Conservation (phyloP, 1,284 basidiomycete species). For the Ceratobasidium sp. region DNA sequence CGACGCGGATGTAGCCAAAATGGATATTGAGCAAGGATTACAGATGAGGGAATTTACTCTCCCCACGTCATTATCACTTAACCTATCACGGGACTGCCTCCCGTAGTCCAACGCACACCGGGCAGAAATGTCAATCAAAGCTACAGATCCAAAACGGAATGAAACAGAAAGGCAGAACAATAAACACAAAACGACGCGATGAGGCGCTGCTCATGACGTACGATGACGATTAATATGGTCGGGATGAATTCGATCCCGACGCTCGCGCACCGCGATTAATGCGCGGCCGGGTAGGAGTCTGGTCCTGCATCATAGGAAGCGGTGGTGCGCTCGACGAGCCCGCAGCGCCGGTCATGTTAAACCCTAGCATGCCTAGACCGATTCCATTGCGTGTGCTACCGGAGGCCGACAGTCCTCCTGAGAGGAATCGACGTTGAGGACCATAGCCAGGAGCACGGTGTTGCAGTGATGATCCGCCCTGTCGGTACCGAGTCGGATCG, state of each 20-base stretch:
- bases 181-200: constrained; percentile 11
- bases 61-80: not conserved
- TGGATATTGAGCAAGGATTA: constrained; percentile 29
- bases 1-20: not conserved
- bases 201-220: constrained; percentile 19
- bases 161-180: constrained; percentile 25
- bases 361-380: constrained; percentile 28
- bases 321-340: constrained; percentile 21
- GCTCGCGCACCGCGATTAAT: constrained; percentile 29
- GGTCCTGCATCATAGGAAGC: constrained; percentile 14
- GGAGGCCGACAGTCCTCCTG: constrained; percentile 2
- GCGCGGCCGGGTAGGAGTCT: constrained; percentile 32
- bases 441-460: constrained; percentile 31
- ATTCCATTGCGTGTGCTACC: constrained; percentile 20
- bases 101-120: not conserved
- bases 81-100: constrained; percentile 18
- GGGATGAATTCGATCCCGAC: constrained; percentile 31
- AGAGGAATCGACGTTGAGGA: constrained; percentile 26
- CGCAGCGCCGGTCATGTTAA: constrained; percentile 16
- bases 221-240: constrained; percentile 22
- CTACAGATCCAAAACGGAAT: constrained; percentile 38
- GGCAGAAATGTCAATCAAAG: constrained; percentile 15
- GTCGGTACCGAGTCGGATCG: constrained; percentile 32
- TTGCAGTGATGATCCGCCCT: constrained; percentile 27
- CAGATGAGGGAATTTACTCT: constrained; percentile 22